Conservation (phyloP, 129 eudicot species). For the Saposhnikovia divaricata region DNA sequence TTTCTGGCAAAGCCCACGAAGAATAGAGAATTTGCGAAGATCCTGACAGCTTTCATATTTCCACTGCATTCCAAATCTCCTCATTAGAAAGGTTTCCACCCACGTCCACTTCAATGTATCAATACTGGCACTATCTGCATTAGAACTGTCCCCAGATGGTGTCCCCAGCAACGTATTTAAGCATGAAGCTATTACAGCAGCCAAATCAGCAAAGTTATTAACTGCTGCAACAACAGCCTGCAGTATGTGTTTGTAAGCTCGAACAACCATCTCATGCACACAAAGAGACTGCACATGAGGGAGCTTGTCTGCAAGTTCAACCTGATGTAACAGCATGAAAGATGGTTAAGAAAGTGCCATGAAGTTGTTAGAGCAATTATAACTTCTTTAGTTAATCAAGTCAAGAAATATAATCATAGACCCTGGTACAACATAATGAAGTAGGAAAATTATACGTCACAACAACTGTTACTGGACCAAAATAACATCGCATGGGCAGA, state of each 20-base stretch:
- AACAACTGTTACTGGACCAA: background rate
- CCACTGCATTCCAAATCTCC: constrained; percentile 81
- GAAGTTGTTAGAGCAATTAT: background rate
- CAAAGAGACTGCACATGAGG: constrained; percentile 98
- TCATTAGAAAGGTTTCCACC: constrained; percentile 64
- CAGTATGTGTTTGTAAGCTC: constrained; percentile 86
- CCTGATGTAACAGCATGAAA: constrained; percentile 33
- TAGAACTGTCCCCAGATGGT: constrained; percentile 27
- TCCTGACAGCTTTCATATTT: constrained; percentile 50
- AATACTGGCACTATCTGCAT: constrained; percentile 19
- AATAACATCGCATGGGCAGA: background rate
- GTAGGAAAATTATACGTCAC: background rate
- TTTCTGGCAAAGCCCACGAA: constrained; percentile 97
- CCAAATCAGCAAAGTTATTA: constrained; percentile 47
- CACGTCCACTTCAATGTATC: constrained; percentile 78
- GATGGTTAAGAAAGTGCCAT: constrained; percentile 11
- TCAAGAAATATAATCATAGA: background rate
- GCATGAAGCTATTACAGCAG: constrained; percentile 74
- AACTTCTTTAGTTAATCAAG: background rate
- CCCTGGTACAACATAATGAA: background rate
- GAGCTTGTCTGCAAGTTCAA: constrained; percentile 95
- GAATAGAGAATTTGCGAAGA: constrained; percentile 82
- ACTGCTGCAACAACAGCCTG: constrained; percentile 94
- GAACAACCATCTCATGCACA: constrained; percentile 93
- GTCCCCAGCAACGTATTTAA: constrained; percentile 73